Conservation (phyloP, 2,329 filamentous ascomycete genomes). For the Pleurostoma richardsiae region DNA sequence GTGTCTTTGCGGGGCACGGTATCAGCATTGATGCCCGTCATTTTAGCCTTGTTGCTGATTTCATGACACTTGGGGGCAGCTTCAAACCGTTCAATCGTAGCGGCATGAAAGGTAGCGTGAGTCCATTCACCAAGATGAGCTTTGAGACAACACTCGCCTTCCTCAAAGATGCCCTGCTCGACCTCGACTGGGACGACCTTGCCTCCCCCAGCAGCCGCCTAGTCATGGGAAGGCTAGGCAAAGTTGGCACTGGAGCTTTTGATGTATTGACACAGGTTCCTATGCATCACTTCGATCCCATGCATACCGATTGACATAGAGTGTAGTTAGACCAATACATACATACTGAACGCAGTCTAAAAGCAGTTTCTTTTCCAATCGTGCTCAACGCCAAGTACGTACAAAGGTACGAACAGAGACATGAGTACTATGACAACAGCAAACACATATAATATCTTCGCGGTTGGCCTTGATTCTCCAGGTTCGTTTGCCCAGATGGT, state of each 20-base stretch:
- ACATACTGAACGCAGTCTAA: too few species aligned
- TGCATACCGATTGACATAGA: background rate
- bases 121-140: conserved; percentile 97
- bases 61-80: conserved; percentile 90
- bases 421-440: too few species aligned
- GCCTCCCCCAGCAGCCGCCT: conserved; percentile 81
- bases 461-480: too few species aligned
- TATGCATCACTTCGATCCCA: conserved; percentile 39
- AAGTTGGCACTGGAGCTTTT: conserved; percentile 85
- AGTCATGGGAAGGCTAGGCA: conserved; percentile 78
- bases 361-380: too few species aligned
- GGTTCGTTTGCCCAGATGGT: too few species aligned
- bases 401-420: too few species aligned
- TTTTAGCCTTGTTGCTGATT: conserved; percentile 91
- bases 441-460: too few species aligned
- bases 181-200: conserved; percentile 86
- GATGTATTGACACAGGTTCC: conserved; percentile 70
- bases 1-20: conserved; percentile 84
- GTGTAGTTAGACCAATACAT: too few species aligned
- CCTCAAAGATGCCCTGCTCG: conserved; percentile 84
- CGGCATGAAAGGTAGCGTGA: conserved; percentile 78
- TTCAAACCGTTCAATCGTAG: conserved; percentile 93
- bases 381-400: too few species aligned
- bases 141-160: conserved; percentile 97
- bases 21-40: conserved; percentile 91